A percentile compares a stretch with the other conserved stretches of the same genome.
Evolutionary conservation across 345 rosid species (phyloP).

Genomic region (Aurinia saxatilis): DNA sequence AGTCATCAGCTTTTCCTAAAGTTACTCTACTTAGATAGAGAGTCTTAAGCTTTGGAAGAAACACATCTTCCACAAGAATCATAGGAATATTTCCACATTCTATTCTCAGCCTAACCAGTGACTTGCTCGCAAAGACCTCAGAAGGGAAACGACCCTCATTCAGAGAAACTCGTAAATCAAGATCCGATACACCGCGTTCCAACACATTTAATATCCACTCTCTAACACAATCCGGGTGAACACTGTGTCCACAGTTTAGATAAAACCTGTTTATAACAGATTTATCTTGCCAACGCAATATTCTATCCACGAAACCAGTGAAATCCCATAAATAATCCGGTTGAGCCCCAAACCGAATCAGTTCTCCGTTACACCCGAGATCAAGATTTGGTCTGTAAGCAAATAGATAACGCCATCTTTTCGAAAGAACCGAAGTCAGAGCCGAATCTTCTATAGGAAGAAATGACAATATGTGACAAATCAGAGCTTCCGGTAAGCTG

Average conservation of each 20-base stretch:
- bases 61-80: background rate
- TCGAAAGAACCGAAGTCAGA: slow-evolving; percentile 10
- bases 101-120: background rate
- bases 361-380: too few relatives aligned
- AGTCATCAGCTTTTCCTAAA: background rate
- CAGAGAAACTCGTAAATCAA: background rate
- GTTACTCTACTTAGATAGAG: background rate
- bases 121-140: background rate
- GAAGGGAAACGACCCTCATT: background rate
- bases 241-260: background rate
- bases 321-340: too few relatives aligned
- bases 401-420: slow-evolving; percentile 3
- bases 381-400: background rate
- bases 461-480: slow-evolving; percentile 16
- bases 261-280: background rate
- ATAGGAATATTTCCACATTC: background rate
- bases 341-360: too few relatives aligned
- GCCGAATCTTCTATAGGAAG: slow-evolving; percentile 10
- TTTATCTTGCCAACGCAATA: background rate
- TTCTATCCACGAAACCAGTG: background rate
- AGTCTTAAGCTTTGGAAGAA: background rate
- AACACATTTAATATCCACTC: slow-evolving; percentile 1
- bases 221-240: background rate
- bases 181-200: background rate
- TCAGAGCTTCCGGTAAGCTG: slow-evolving; percentile 3